phyloP scores from a whole-genome alignment of 163 green algal species.

The Prototheca cutis region DNA sequence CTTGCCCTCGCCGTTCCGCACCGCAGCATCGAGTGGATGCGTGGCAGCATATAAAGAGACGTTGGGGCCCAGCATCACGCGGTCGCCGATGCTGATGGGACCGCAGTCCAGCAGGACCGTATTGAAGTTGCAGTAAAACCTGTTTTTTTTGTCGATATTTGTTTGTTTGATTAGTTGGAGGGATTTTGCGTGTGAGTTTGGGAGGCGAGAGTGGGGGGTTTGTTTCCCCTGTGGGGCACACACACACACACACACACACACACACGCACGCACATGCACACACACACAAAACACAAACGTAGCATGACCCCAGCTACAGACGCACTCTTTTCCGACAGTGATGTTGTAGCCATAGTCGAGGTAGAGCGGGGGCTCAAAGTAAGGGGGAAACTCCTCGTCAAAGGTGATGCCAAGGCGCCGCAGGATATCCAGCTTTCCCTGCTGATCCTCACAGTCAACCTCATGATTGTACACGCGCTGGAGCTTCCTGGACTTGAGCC shows the following conservation, averaged over 20 bases:
- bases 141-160: too few relatives aligned
- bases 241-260: too few relatives aligned
- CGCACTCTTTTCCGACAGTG: slow-evolving; percentile 12
- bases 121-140: slow-evolving; percentile 22
- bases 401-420: slow-evolving; percentile 4
- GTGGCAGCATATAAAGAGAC: slow-evolving; percentile 19
- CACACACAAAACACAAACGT: too few relatives aligned
- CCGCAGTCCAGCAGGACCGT: slow-evolving; percentile 16
- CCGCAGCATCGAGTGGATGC: not conserved
- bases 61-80: slow-evolving; percentile 14
- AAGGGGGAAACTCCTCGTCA: slow-evolving; percentile 13
- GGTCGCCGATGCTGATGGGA: slow-evolving; percentile 13
- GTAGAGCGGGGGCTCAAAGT: slow-evolving; percentile 23
- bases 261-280: too few relatives aligned
- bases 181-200: too few relatives aligned
- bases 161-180: too few relatives aligned
- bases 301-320: too few relatives aligned
- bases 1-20: not conserved
- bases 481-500: slow-evolving; percentile 8
- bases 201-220: too few relatives aligned
- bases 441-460: slow-evolving; percentile 22
- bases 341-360: slow-evolving; percentile 32
- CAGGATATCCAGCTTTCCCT: slow-evolving; percentile 8
- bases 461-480: slow-evolving; percentile 14
- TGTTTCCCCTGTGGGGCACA: too few relatives aligned